Evolutionary conservation across 768 basidiomycete genomes (phyloP).

Genomic region (Cubamyces sp.): DNA sequence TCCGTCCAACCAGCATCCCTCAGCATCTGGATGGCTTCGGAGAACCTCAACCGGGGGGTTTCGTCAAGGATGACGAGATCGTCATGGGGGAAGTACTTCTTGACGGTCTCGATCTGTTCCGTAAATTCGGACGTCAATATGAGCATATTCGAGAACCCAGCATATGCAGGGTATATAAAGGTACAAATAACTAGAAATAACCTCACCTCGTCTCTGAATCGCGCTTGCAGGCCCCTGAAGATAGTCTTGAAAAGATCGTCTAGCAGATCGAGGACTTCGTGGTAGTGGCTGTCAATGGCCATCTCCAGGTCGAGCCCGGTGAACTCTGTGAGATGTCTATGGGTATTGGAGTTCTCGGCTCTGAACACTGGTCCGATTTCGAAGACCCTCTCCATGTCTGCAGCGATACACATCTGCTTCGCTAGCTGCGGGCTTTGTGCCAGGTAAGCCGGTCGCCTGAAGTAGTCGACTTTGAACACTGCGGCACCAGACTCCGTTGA

Average conservation of each 20-base stretch:
- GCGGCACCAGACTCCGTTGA: conserved; percentile 96
- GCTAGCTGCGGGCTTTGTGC: conserved; percentile 97
- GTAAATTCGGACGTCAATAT: background rate
- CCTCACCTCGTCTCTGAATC: conserved; percentile 78
- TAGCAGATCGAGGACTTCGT: conserved; percentile 92
- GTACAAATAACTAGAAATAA: background rate
- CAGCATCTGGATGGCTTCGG: conserved; percentile 57
- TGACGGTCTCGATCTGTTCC: conserved; percentile 42
- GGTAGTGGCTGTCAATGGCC: conserved; percentile 97
- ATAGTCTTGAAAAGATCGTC: conserved; percentile 85
- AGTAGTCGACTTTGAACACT: conserved; percentile 98
- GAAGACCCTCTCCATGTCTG: conserved; percentile 97
- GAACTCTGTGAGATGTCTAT: conserved; percentile 98
- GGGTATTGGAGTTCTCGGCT: conserved; percentile 96
- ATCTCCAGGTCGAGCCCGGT: conserved; percentile 98
- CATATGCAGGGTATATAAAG: background rate
- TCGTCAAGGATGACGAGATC: conserved; percentile 59
- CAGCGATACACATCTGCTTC: conserved; percentile 99
- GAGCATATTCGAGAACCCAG: background rate
- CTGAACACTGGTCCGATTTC: conserved; percentile 97
- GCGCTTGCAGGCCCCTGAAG: conserved; percentile 80
- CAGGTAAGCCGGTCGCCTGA: conserved; percentile 92
- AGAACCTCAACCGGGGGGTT: conserved; percentile 53
- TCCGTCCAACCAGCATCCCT: conserved; percentile 46
- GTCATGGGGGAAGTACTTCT: conserved; percentile 55